phyloP scores from a whole-genome alignment of 2,329 filamentous ascomycete species.

The Escovopsis sp. region DNA sequence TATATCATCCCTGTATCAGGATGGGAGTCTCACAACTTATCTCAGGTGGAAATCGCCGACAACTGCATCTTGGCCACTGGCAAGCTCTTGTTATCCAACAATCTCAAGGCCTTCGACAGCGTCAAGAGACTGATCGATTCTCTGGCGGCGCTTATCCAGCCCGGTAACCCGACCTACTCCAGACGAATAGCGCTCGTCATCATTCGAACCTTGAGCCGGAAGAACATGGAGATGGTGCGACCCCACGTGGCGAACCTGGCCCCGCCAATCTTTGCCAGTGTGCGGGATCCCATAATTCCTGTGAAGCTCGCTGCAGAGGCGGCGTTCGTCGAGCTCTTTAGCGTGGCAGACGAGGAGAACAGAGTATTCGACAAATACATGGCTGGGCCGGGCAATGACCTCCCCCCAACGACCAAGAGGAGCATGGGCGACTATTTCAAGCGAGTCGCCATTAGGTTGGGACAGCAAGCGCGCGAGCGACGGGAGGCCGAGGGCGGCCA shows the following conservation, averaged over 20 bases:
- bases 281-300: slow-evolving; percentile 83
- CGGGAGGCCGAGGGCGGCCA: slow-evolving; percentile 82
- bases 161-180: slow-evolving; percentile 66
- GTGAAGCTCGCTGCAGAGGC: slow-evolving; percentile 92
- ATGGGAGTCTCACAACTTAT: slow-evolving; percentile 1
- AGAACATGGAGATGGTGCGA: slow-evolving; percentile 63
- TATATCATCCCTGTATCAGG: background rate
- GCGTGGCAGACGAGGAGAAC: slow-evolving; percentile 72
- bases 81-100: slow-evolving; percentile 66
- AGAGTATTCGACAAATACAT: slow-evolving; percentile 88
- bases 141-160: slow-evolving; percentile 58
- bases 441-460: slow-evolving; percentile 70
- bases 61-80: slow-evolving; percentile 81
- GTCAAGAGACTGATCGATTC: slow-evolving; percentile 69
- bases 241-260: slow-evolving; percentile 71
- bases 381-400: slow-evolving; percentile 45
- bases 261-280: slow-evolving; percentile 71
- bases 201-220: slow-evolving; percentile 67
- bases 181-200: slow-evolving; percentile 78
- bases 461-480: slow-evolving; percentile 74
- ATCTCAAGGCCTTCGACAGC: slow-evolving; percentile 55
- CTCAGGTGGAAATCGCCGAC: slow-evolving; percentile 68
- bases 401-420: slow-evolving; percentile 61
- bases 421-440: slow-evolving; percentile 98
- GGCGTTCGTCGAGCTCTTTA: slow-evolving; percentile 81